These are phyloP conservation scores for Diplotaxis tenuifolia DNA, from an alignment of 345 rosid species.

Conservation along the genomic window DNA sequence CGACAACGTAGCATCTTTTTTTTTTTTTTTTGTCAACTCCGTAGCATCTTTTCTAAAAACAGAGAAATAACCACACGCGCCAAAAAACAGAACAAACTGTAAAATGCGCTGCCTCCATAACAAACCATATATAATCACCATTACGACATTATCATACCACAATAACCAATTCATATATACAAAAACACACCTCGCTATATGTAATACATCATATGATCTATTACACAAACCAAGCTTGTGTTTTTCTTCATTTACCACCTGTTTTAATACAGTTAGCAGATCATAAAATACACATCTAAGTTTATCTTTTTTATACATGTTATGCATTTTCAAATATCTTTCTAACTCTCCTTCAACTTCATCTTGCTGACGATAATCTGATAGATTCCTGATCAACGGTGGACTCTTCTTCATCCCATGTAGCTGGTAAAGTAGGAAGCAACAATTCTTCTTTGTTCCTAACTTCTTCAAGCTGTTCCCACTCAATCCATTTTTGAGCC, in stretches of 20 bases:
- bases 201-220: conserved; percentile 2
- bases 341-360: background rate
- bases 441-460: conserved; percentile 53
- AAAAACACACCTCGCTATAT: conserved; percentile 4
- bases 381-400: conserved; percentile 71
- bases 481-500: conserved; percentile 69
- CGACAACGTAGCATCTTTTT: background rate
- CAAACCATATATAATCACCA: background rate
- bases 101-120: background rate
- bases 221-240: conserved; percentile 25
- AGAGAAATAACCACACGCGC: background rate
- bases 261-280: conserved; percentile 23
- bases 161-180: conserved; percentile 16
- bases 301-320: conserved; percentile 6
- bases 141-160: conserved; percentile 6
- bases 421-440: conserved; percentile 47
- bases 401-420: conserved; percentile 76
- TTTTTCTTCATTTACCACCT: conserved; percentile 16
- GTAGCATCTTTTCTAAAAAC: no score
- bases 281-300: conserved; percentile 13
- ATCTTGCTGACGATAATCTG: conserved; percentile 74
- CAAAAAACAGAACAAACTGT: no score
- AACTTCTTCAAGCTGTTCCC: conserved; percentile 71
- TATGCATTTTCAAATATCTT: conserved; percentile 5
- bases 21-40: no score